These are phyloP conservation scores for Erysimum pusillum DNA, from an alignment of 441 rosid species.

Conservation along the genomic window DNA sequence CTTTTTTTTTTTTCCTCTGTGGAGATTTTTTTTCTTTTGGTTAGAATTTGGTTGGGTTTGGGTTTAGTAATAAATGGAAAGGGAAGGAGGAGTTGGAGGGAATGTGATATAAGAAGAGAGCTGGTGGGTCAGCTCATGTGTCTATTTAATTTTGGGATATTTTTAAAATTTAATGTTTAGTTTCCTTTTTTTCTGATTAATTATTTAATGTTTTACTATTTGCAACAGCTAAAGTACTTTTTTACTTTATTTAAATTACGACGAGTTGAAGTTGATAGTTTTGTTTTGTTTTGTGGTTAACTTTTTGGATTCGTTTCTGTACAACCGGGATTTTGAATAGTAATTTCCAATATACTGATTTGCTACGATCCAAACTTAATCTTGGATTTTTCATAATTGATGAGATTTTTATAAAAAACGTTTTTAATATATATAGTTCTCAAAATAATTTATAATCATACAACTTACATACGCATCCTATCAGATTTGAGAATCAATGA, in stretches of 20 bases:
- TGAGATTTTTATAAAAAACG: background rate
- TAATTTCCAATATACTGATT: constrained; percentile 13
- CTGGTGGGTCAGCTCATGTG: constrained; percentile 45
- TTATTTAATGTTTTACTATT: background rate
- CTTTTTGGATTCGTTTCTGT: constrained; percentile 30
- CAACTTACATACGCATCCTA: background rate
- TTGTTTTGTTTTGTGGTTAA: constrained; percentile 7
- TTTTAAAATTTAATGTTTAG: no score
- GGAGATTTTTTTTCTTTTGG: no score
- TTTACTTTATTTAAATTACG: background rate
- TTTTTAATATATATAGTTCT: background rate
- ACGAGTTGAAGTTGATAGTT: constrained; percentile 1
- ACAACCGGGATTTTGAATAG: constrained; percentile 32
- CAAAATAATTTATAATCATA: background rate
- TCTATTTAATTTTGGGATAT: constrained; percentile 25
- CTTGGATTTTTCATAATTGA: constrained; percentile 33
- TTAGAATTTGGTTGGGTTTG: background rate
- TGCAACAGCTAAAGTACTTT: background rate
- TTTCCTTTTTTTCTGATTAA: background rate
- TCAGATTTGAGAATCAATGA: background rate
- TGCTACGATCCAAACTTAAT: constrained; percentile 32
- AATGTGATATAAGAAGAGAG: constrained; percentile 32
- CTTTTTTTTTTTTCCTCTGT: background rate
- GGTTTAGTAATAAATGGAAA: constrained; percentile 35
- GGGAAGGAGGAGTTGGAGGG: constrained; percentile 46